Evolutionary conservation across 108 stramenopile genomes (phyloP), one percentile per base, ranked within the genome.

Genomic region (Cylindrotheca closterium): DNA sequence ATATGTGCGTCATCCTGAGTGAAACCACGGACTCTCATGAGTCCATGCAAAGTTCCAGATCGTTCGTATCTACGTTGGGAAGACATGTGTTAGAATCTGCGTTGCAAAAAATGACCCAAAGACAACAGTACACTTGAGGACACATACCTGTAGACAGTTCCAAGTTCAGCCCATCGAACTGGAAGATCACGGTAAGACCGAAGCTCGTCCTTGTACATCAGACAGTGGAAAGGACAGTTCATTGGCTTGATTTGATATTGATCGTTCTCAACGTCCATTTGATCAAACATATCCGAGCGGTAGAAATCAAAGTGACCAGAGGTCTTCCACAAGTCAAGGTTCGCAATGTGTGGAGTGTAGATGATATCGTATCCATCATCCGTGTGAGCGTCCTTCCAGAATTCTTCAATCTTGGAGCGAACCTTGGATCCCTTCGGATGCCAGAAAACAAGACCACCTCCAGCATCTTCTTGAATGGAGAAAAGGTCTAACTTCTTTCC

Each of bases 201-300:
- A 52, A 95, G 72, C 26, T 84, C 79, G 74, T 96, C 95, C 76
- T 96, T 96, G 74, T 88, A 98, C 94, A 99, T 97, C 42, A 99
- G 78, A 79, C 97, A 98, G 79, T 99, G 99, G 70, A 97, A 98
- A 4, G 99, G 99, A 74, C 99, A 99, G 81, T 99, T 99, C 99
- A 99, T 99, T 23, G 99, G 99, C 81, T 97, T 98, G 80, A 98
- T 88, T 76, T 98, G 98, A 68, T 96, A 98, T 47, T 79, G 59
- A 57, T 97, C 95, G 47, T 93, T 86, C 74, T 98, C 98, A 3
- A 98, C 96, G 24, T 96, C 92, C 95, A 98, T 98, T 71, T 94
- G 96, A 64, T 98, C 92, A 70, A 98, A 99, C 98, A 99, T 99
- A 60, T 96, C 97, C 45, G 96, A 84, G 27, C 74, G 56, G 85